A percentile compares a stretch with the other conserved stretches of the same genome.
Evolutionary conservation across 2,329 filamentous ascomycete genomes (phyloP).

Genomic region (Fusarium armeniacum): DNA sequence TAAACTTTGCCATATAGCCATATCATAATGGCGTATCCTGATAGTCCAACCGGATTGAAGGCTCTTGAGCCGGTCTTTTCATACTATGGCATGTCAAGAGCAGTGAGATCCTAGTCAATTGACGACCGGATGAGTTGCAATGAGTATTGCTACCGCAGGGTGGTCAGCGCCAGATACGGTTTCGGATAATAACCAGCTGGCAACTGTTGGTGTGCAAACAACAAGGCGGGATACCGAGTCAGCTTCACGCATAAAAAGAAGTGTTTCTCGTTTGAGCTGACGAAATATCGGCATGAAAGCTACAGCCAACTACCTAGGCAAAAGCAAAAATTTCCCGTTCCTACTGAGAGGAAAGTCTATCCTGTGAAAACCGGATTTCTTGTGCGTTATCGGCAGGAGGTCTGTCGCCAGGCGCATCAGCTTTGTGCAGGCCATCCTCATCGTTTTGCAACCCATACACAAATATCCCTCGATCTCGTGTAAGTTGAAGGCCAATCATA

Average conservation of each 20-base stretch:
- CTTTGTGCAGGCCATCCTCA: constrained; percentile 1
- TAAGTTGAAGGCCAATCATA: constrained; percentile 39
- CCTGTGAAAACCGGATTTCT: constrained; percentile 1
- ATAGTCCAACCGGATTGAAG: background rate
- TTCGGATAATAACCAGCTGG: constrained; percentile 22
- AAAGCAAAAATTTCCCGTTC: background rate
- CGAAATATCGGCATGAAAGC: background rate
- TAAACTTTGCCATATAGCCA: background rate
- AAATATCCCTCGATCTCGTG: constrained; percentile 31
- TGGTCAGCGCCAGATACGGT: constrained; percentile 28
- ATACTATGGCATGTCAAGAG: background rate
- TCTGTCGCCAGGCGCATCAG: constrained; percentile 2
- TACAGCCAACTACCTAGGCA: background rate
- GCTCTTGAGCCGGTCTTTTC: background rate
- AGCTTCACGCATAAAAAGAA: constrained; percentile 13
- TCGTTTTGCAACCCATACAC: constrained; percentile 19
- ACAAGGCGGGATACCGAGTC: constrained; percentile 15
- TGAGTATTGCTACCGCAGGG: constrained; percentile 18
- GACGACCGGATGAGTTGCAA: constrained; percentile 26
- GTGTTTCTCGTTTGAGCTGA: constrained; percentile 10
- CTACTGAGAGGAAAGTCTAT: background rate
- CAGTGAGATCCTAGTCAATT: constrained; percentile 27
- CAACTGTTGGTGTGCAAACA: constrained; percentile 11
- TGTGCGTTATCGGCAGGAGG: constrained; percentile 1
- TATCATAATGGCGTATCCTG: background rate